These are phyloP conservation scores for Phialophora chinensis DNA, from an alignment of 2,329 filamentous ascomycete genomes.

Conservation along the genomic window DNA sequence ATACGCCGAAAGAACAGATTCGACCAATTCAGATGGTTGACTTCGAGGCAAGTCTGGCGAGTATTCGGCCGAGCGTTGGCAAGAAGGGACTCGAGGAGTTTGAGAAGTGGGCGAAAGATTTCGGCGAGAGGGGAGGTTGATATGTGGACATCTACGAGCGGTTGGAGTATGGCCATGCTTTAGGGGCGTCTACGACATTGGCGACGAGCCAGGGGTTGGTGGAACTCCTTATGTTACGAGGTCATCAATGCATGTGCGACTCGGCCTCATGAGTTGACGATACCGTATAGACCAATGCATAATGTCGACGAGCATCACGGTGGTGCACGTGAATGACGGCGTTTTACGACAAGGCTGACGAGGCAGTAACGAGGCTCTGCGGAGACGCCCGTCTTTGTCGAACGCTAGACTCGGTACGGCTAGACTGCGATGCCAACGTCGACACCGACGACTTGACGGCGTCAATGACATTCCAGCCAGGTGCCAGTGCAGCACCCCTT, in stretches of 20 bases:
- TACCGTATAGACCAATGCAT: not conserved
- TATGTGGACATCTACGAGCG: not conserved
- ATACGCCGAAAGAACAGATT: slow-evolving; percentile 94
- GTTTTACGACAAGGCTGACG: not conserved
- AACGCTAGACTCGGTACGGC: not conserved
- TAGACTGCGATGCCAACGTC: not conserved
- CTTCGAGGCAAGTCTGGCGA: slow-evolving; percentile 81
- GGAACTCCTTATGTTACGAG: not conserved
- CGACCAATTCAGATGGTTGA: slow-evolving; percentile 81
- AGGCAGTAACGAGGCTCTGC: not conserved
- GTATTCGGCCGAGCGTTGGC: slow-evolving; percentile 88
- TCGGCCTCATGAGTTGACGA: not conserved
- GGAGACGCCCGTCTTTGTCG: not conserved
- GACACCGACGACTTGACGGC: not conserved
- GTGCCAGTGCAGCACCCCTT: not conserved
- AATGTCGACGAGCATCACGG: not conserved
- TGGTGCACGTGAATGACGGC: not conserved
- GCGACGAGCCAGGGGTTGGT: not conserved
- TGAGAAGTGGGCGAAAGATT: slow-evolving; percentile 92
- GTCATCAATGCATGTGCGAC: not conserved
- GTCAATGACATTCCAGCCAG: not conserved
- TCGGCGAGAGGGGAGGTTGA: slow-evolving; percentile 86
- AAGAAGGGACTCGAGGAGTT: slow-evolving; percentile 83
- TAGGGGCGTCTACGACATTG: not conserved
- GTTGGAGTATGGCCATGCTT: not conserved